These are phyloP conservation scores for Cyanidium caldarium DNA, from an alignment of 23 red algal genomes.

Conservation along the genomic window DNA sequence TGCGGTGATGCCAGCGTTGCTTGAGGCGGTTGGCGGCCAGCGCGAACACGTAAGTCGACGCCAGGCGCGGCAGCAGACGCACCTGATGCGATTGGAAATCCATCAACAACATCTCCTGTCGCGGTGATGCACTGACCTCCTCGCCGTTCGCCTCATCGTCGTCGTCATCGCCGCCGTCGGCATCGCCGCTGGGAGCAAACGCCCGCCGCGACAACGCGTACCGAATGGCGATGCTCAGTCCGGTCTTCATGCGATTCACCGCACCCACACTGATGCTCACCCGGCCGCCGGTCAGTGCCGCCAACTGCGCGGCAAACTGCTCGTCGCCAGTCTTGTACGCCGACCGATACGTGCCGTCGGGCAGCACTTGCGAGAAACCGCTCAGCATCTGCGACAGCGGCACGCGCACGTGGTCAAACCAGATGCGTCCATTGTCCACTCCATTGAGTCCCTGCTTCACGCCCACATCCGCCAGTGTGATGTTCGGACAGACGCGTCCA, in stretches of 20 bases:
- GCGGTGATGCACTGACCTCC: background rate
- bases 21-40: conserved; percentile 36
- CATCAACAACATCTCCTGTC: conserved; percentile 25
- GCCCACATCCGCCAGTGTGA: conserved; percentile 64
- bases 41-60: conserved; percentile 20
- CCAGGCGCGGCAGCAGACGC: conserved; percentile 19
- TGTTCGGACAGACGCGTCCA: conserved; percentile 7
- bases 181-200: conserved; percentile 34
- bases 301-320: conserved; percentile 61
- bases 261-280: conserved; percentile 44
- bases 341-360: conserved; percentile 46
- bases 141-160: background rate
- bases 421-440: conserved; percentile 97
- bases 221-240: conserved; percentile 63
- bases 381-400: conserved; percentile 44
- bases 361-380: conserved; percentile 16
- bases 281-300: conserved; percentile 78
- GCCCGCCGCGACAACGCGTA: conserved; percentile 42
- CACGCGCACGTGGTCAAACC: conserved; percentile 67
- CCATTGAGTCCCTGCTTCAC: conserved; percentile 81
- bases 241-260: conserved; percentile 33
- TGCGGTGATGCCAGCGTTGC: conserved; percentile 5
- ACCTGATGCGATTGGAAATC: conserved; percentile 25
- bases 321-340: conserved; percentile 38
- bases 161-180: background rate